Conservation (phyloP, 2,329 filamentous ascomycete species). For the Ambrosiella xylebori region DNA sequence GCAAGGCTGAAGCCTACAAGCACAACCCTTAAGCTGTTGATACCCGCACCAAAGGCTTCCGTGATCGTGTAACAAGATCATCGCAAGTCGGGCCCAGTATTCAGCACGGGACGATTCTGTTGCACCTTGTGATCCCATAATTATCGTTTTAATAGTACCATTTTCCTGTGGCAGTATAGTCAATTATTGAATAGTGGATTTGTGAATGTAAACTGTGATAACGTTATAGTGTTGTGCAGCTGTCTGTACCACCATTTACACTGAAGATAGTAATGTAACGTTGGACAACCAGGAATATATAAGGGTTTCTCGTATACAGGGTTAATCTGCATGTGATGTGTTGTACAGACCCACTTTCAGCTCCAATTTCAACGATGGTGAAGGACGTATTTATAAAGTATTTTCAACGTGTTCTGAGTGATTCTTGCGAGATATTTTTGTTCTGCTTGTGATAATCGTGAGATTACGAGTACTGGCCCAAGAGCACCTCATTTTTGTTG, state of each 20-base stretch:
- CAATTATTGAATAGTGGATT: neutral
- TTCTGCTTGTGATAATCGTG: too few species aligned
- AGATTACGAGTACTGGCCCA: too few species aligned
- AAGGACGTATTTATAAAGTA: too few species aligned
- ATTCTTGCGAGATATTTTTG: too few species aligned
- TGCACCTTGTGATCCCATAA: neutral
- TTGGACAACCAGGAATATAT: too few species aligned
- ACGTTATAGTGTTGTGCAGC: too few species aligned
- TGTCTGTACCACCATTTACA: too few species aligned
- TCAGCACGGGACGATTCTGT: neutral
- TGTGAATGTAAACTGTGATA: neutral
- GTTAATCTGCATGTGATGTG: neutral
- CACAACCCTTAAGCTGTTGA: conserved; percentile 13
- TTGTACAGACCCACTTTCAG: neutral
- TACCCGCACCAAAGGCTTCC: neutral
- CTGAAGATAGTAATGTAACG: too few species aligned
- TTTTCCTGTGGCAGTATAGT: neutral
- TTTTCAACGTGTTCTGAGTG: neutral
- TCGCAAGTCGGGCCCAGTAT: neutral
- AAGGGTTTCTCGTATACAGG: too few species aligned
- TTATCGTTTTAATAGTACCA: neutral
- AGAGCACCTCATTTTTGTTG: too few species aligned
- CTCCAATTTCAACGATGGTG: neutral
- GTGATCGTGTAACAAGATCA: neutral
- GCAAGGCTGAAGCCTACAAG: conserved; percentile 28